These are phyloP conservation scores for Lactarius vividus DNA, from an alignment of 768 basidiomycete genomes.

Conservation along the genomic window DNA sequence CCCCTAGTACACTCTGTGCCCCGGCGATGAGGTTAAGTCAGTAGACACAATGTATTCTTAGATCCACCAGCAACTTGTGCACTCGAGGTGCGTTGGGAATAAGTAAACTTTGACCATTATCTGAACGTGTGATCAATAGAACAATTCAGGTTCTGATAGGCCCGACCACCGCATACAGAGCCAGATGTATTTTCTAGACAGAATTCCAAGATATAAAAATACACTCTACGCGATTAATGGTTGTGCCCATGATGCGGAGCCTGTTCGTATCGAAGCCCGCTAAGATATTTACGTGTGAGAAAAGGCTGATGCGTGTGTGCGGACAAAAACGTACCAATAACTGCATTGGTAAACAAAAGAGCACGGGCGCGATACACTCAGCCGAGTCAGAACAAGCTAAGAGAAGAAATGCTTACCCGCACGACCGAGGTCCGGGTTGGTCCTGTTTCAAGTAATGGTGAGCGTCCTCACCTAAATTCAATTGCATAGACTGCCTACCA, in stretches of 20 bases:
- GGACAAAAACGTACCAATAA: constrained; percentile 43
- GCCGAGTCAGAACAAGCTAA: constrained; percentile 18
- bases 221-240: constrained; percentile 26
- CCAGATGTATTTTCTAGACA: constrained; percentile 1
- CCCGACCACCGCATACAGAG: background rate
- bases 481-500: constrained; percentile 51
- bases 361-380: constrained; percentile 6
- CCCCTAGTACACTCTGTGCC: constrained; percentile 20
- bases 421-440: constrained; percentile 80
- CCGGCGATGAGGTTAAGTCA: constrained; percentile 27
- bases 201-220: constrained; percentile 4
- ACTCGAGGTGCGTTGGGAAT: constrained; percentile 17
- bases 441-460: constrained; percentile 50
- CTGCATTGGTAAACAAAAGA: constrained; percentile 32
- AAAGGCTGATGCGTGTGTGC: background rate
- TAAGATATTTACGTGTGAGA: constrained; percentile 34
- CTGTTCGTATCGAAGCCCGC: constrained; percentile 89
- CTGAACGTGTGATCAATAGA: background rate
- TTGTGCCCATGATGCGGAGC: constrained; percentile 66
- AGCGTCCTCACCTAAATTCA: background rate
- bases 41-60: constrained; percentile 36
- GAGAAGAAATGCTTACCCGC: constrained; percentile 66
- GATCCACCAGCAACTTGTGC: constrained; percentile 17
- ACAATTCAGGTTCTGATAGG: background rate
- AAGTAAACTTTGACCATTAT: constrained; percentile 11